These are phyloP conservation scores for Penicillium decumbens DNA, from an alignment of 2,329 filamentous ascomycete species.

Conservation along the genomic window DNA sequence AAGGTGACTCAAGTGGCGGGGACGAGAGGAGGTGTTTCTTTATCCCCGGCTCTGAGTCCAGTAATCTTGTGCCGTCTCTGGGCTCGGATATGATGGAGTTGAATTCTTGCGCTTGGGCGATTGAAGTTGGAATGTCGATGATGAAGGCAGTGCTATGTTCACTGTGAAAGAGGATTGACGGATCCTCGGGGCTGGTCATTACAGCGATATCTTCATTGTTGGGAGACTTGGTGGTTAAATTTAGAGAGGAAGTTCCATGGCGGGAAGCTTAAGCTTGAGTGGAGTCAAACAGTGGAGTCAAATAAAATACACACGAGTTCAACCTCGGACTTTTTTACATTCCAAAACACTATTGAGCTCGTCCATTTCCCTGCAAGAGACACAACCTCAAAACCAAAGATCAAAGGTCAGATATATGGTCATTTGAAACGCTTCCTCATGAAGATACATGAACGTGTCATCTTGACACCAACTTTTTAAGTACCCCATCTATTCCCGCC, in stretches of 20 bases:
- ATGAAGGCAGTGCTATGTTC: constrained; percentile 44
- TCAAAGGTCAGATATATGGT: constrained; percentile 12
- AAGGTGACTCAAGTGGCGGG: constrained; percentile 45
- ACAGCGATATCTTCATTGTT: neutral
- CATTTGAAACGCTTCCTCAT: constrained; percentile 12
- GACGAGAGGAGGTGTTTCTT: constrained; percentile 42
- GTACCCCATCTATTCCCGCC: constrained; percentile 12
- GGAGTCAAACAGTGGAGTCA: neutral
- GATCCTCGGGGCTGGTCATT: constrained; percentile 6
- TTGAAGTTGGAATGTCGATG: constrained; percentile 57
- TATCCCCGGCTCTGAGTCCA: neutral
- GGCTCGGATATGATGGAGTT: neutral
- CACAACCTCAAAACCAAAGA: neutral
- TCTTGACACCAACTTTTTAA: constrained; percentile 8
- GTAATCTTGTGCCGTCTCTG: neutral
- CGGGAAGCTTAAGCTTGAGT: neutral
- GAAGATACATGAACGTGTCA: constrained; percentile 11
- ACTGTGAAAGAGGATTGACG: constrained; percentile 52
- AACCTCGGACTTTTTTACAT: neutral
- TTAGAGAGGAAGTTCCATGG: neutral
- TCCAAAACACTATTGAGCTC: neutral
- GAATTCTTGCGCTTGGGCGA: constrained; percentile 50
- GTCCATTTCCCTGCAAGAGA: neutral
- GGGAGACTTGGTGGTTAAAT: neutral
- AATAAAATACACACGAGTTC: neutral